Evolutionary conservation across 208 protist genomes (phyloP), one percentile per base, ranked within the genome.

Genomic region (Leishmania major): DNA sequence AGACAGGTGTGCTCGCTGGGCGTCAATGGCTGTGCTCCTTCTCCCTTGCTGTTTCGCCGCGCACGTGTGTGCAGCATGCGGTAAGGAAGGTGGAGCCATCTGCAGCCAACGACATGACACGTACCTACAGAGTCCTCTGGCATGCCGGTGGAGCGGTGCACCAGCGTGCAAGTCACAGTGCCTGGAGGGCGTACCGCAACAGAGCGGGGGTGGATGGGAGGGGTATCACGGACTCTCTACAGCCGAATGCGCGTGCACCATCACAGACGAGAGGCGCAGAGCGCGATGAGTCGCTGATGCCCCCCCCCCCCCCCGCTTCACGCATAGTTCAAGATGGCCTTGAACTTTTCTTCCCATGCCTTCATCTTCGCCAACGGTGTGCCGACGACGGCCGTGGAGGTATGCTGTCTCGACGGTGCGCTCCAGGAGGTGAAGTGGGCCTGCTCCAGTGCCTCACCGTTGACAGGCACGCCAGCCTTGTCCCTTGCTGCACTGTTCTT

Each of bases 281-380:
- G 31, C 35, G 28, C 35, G 13, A 64, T 77, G 51, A 47, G 28
- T 60, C 51, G 73, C 73, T 31, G 73, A 31, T 28, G 35, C n/a
- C n/a, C 43, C 45, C 45, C 45, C 45, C 45, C 45, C 45, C 45
- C 45, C 10, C 45, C 28, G 19, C 7, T 43, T 80, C 72, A 85
- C 49, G 72, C 11, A 53, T 72, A 62, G 17, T 37, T 45, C 3
- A 86, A 53, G 79, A 86, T 66, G 25, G 83, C 69, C 57, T 77
- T 79, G 69, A 86, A 86, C 59, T 83, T 86, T 22, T 67, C 59
- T 47, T 86, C 83, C 83, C 83, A 86, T 4, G 66, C 57, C 28
- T 43, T 53, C 82, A 86, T 86, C 6, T 57, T 73, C 15, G 73
- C 75, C 15, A 78, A 59, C 1, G 73, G 51, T 15, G 47, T 77